Percentiles rank a stretch among this genome's conserved stretches.
These are phyloP conservation scores for Vicia faba DNA, from an alignment of 306 rosid genomes.

Conservation along the genomic window DNA sequence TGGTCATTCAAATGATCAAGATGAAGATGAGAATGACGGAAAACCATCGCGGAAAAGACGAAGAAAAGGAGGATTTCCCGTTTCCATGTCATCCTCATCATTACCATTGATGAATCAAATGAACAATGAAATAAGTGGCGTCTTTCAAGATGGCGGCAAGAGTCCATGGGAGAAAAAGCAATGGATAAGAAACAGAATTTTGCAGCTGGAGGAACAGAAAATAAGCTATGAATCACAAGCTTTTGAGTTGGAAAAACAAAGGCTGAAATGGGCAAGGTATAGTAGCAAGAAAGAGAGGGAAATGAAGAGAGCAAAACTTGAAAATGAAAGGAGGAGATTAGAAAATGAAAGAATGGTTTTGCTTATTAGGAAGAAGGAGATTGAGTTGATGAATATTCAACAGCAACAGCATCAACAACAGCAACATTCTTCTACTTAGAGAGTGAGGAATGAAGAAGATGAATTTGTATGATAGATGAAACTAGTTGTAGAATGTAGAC, in stretches of 20 bases:
- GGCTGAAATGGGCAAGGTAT: conserved; percentile 81
- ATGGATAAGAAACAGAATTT: conserved; percentile 59
- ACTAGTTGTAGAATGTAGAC: neutral
- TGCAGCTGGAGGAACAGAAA: conserved; percentile 73
- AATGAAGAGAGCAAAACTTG: conserved; percentile 80
- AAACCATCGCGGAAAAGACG: conserved; percentile 43
- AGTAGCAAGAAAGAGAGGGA: conserved; percentile 90
- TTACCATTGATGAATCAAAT: conserved; percentile 51
- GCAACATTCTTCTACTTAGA: conserved; percentile 62
- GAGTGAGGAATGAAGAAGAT: conserved; percentile 22
- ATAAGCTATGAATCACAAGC: conserved; percentile 48
- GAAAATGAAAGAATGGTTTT: conserved; percentile 79
- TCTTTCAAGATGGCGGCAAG: conserved; percentile 63
- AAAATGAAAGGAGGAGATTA: conserved; percentile 57
- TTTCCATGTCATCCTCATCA: conserved; percentile 14
- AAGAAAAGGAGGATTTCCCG: conserved; percentile 37
- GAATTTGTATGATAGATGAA: conserved; percentile 32
- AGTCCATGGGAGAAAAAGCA: conserved; percentile 79
- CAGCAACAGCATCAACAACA: conserved; percentile 51
- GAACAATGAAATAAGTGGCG: conserved; percentile 51
- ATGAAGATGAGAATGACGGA: conserved; percentile 46
- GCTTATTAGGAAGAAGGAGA: conserved; percentile 65
- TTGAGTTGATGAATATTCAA: conserved; percentile 49
- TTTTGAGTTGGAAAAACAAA: conserved; percentile 77
- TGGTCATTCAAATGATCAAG: neutral